Evolutionary conservation across 805 yeast genomes (phyloP).

Genomic region (Kuraishia cidri): DNA sequence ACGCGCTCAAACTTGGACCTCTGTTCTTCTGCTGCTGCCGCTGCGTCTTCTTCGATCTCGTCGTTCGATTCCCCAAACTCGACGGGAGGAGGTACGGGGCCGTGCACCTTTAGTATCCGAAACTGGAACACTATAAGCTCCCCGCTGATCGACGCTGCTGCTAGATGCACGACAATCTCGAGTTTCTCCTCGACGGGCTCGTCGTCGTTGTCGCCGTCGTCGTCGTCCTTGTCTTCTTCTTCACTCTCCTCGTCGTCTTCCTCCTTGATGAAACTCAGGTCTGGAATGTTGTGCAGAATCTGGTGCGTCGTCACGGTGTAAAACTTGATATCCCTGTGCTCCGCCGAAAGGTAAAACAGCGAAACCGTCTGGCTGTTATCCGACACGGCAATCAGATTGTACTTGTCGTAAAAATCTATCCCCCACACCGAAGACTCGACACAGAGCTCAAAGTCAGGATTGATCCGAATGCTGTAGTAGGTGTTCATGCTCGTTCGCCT

Average conservation of each 20-base stretch:
- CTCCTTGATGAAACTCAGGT: constrained; percentile 28
- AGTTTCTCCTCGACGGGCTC: not conserved
- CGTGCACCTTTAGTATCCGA: constrained; percentile 14
- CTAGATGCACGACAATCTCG: constrained; percentile 15
- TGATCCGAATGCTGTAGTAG: constrained; percentile 6
- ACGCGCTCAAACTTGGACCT: constrained; percentile 7
- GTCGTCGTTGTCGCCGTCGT: too few species aligned
- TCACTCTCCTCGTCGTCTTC: constrained; percentile 8
- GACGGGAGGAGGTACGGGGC: constrained; percentile 14
- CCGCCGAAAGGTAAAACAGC: constrained; percentile 22
- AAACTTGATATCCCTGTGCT: constrained; percentile 9
- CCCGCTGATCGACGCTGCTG: constrained; percentile 32
- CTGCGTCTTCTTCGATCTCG: constrained; percentile 3
- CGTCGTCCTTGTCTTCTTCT: not conserved
- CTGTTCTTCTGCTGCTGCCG: too few species aligned
- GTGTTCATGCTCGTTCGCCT: constrained; percentile 2
- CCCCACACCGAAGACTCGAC: constrained; percentile 53
- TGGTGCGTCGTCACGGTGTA: constrained; percentile 26
- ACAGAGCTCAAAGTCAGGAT: constrained; percentile 18
- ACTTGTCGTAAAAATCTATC: constrained; percentile 29
- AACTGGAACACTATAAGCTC: constrained; percentile 32
- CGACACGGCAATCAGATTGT: constrained; percentile 33
- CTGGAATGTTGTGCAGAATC: constrained; percentile 49
- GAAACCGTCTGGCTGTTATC: constrained; percentile 44
- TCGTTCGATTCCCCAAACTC: too few species aligned